Evolutionary conservation across 2,329 filamentous ascomycete genomes (phyloP).

Genomic region (Clonostachys rosea): DNA sequence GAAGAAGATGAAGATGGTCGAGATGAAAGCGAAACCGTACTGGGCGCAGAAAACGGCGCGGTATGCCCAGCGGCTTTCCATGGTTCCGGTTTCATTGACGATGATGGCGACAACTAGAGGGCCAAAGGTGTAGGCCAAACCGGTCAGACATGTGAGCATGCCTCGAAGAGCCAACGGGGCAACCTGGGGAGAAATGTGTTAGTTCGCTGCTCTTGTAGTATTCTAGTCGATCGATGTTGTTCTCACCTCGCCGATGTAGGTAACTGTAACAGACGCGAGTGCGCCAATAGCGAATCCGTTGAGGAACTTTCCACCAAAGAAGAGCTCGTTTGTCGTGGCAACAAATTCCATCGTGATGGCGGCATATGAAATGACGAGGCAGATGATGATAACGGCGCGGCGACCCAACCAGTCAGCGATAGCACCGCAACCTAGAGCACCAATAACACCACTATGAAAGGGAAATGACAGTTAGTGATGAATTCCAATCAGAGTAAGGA

Average conservation of each 20-base stretch:
- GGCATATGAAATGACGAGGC: constrained; percentile 25
- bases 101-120: constrained; percentile 23
- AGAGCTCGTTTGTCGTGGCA: constrained; percentile 29
- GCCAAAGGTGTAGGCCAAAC: constrained; percentile 20
- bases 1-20: constrained; percentile 7
- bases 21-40: constrained; percentile 22
- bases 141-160: constrained; percentile 17
- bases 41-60: constrained; percentile 22
- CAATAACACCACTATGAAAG: constrained; percentile 13
- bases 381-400: constrained; percentile 21
- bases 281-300: constrained; percentile 29
- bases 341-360: constrained; percentile 33
- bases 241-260: constrained; percentile 22
- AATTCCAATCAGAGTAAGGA: not conserved
- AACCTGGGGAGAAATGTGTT: constrained; percentile 7
- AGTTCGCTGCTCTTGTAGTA: too few species aligned
- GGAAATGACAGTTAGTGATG: too few species aligned
- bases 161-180: constrained; percentile 19
- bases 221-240: too few species aligned
- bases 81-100: constrained; percentile 18
- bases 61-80: constrained; percentile 23
- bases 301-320: constrained; percentile 35
- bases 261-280: constrained; percentile 15
- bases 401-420: constrained; percentile 28
- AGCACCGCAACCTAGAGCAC: constrained; percentile 21